Base-by-base conservation (phyloP, 805 yeast genomes). In the Jamesozyma lodderae region DNA sequence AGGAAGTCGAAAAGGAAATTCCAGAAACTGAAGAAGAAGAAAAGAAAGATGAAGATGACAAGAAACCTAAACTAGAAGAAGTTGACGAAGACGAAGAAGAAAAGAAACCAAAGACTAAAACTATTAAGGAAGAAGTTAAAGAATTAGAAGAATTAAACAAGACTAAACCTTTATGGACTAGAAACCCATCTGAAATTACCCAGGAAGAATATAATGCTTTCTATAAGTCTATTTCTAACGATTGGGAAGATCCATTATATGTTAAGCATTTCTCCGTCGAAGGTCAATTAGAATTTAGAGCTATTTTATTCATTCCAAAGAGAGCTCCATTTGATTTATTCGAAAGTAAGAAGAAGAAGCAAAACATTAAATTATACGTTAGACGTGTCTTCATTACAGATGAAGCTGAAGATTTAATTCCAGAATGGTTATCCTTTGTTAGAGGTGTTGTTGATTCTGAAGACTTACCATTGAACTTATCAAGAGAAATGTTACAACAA, bases 391-490 rank as follows among this genome's bases (percentile, higher is more conserved):
- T 92, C 82, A 92, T 92, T 69, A 92, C 98, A 50, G 99, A 92
- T 63, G 99, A 92, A 60, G 96, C 97, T 63, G 98, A 94, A 69
- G 97, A 92, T 66, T 81, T 92, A 61, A 87, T 92, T 52, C 99
- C 99, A 65, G 97, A 92, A 69, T 92, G 98, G 98, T 79, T 92
- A 65, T 73, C 87, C 41, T 92, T 92, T 69, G 85, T 92, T 60
- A 88, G 75, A 73, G 99, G 99, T 81, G 99, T 92, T 68, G 99
- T 92, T 49, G 99, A 92, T 74, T 86, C 96, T 56, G 97, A 92
- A 75, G 99, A 92, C 72, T 77, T 92, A 69, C 99, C 99, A 69
- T 81, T 92, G 70, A 92, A 92, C 90, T 78, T 92, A 73, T 92
- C 98, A 58, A 90, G 99, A 84, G 99, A 92, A 75, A 83, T 94